A percentile compares a stretch with the other conserved stretches of the same genome.
phyloP scores from a whole-genome alignment of 2,329 filamentous ascomycete species.

The Colletotrichum sansevieriae region DNA sequence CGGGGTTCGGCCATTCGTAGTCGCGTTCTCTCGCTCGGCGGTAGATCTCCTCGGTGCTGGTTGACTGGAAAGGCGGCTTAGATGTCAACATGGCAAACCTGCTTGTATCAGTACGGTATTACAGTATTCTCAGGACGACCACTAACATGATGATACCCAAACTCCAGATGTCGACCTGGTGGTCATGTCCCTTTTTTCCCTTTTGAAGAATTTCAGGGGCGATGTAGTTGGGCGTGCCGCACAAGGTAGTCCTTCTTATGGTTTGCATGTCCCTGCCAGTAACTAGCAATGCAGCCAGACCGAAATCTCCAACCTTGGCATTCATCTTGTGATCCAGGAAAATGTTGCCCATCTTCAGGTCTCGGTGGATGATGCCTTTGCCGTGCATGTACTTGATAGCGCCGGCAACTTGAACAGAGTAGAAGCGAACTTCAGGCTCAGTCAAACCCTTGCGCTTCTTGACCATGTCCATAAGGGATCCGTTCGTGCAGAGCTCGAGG shows the following conservation, averaged over 20 bases:
- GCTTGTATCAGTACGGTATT: constrained; percentile 45
- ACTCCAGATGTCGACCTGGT: constrained; percentile 99
- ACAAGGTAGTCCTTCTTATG: constrained; percentile 89
- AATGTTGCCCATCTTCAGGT: constrained; percentile 98
- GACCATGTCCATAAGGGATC: constrained; percentile 97
- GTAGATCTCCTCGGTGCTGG: constrained; percentile 89
- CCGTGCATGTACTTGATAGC: constrained; percentile 98
- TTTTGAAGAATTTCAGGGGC: constrained; percentile 96
- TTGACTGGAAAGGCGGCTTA: constrained; percentile 95
- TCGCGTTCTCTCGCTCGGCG: constrained; percentile 77
- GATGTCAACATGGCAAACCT: constrained; percentile 97
- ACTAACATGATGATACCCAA: constrained; percentile 93
- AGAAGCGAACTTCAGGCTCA: constrained; percentile 93
- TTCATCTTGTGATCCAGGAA: constrained; percentile 97
- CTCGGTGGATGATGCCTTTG: constrained; percentile 95
- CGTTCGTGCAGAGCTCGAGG: constrained; percentile 93
- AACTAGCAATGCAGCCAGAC: constrained; percentile 89
- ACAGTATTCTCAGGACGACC: no score
- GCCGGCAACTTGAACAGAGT: constrained; percentile 93
- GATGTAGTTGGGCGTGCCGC: constrained; percentile 98
- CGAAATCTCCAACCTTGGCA: constrained; percentile 97
- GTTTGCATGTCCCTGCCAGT: constrained; percentile 91
- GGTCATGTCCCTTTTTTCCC: constrained; percentile 93
- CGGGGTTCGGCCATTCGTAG: constrained; percentile 82
- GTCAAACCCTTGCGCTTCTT: constrained; percentile 91